phyloP scores from a whole-genome alignment of 768 basidiomycete genomes.

The Auricularia sp. region DNA sequence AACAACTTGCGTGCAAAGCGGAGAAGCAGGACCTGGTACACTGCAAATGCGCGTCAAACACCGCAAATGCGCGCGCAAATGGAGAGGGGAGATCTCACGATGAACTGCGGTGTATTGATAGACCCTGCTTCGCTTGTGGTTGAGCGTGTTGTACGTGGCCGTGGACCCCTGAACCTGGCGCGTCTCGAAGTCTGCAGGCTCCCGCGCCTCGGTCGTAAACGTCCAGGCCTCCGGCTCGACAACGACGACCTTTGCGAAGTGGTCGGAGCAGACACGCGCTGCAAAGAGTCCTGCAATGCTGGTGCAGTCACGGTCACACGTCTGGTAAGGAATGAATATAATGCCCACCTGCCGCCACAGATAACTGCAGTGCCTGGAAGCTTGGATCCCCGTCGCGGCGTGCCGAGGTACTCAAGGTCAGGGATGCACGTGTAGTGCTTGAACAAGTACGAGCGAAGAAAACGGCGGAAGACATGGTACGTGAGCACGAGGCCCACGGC shows the following conservation, averaged over 20 bases:
- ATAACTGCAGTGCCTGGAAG: neutral
- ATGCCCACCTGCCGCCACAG: neutral
- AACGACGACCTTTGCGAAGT: slow-evolving; percentile 23
- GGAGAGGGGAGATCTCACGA: neutral
- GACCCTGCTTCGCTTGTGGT: neutral
- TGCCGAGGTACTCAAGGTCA: neutral
- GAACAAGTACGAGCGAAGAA: too few species aligned
- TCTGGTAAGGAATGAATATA: neutral
- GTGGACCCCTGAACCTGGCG: neutral
- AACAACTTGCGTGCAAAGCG: neutral
- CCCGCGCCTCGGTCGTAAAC: slow-evolving; percentile 13
- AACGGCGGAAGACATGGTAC: too few species aligned
- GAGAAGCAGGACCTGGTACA: neutral
- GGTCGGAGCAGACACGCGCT: slow-evolving; percentile 23
- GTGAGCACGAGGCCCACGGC: too few species aligned
- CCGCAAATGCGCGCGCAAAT: neutral
- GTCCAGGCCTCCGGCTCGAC: slow-evolving; percentile 24
- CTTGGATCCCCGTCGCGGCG: neutral
- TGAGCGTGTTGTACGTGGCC: neutral
- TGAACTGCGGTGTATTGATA: neutral
- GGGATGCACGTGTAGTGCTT: neutral
- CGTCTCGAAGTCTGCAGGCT: neutral
- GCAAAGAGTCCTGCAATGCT: slow-evolving; percentile 24
- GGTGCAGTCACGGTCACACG: neutral
- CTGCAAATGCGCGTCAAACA: neutral